Evolutionary conservation across 176 grass and related monocot genomes (phyloP).

Genomic region (Bromus sterilis): DNA sequence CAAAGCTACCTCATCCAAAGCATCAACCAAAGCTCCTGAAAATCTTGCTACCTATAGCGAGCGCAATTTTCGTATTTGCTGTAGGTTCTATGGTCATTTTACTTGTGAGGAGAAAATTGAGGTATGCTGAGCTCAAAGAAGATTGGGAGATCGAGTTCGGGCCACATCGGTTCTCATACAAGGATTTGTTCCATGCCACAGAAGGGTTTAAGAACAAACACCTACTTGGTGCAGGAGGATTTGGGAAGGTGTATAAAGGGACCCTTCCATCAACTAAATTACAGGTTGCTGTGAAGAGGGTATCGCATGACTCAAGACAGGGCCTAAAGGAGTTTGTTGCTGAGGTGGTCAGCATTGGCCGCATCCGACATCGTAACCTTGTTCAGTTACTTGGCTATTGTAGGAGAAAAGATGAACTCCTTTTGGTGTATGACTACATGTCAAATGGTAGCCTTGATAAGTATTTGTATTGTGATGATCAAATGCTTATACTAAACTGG

Average conservation of each 20-base stretch:
- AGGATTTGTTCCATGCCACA: slow-evolving; percentile 21
- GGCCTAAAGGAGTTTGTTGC: slow-evolving; percentile 17
- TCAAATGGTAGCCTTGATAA: slow-evolving; percentile 31
- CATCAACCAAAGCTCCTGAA: not conserved
- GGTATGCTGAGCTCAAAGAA: slow-evolving; percentile 1
- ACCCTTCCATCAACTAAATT: not conserved
- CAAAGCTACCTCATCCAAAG: slow-evolving; percentile 17
- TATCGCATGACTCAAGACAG: slow-evolving; percentile 12
- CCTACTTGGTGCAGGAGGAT: slow-evolving; percentile 19
- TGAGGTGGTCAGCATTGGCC: slow-evolving; percentile 21
- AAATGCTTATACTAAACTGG: slow-evolving; percentile 8
- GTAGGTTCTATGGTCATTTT: not conserved
- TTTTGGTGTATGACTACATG: slow-evolving; percentile 28
- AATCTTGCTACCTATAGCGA: not conserved
- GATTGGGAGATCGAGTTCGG: slow-evolving; percentile 20
- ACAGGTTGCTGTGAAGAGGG: slow-evolving; percentile 13
- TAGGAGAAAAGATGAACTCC: slow-evolving; percentile 10
- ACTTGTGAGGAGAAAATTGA: not conserved
- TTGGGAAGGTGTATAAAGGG: slow-evolving; percentile 30
- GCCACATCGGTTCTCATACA: slow-evolving; percentile 1
- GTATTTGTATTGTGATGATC: not conserved
- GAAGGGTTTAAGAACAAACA: slow-evolving; percentile 7
- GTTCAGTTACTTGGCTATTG: slow-evolving; percentile 15
- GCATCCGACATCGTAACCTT: slow-evolving; percentile 10
- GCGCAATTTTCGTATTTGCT: not conserved